Percentiles rank a stretch among this genome's conserved stretches.
These are phyloP conservation scores for Entomortierella lignicola DNA, from an alignment of 192 early-diverging fungal species.

Conservation along the genomic window DNA sequence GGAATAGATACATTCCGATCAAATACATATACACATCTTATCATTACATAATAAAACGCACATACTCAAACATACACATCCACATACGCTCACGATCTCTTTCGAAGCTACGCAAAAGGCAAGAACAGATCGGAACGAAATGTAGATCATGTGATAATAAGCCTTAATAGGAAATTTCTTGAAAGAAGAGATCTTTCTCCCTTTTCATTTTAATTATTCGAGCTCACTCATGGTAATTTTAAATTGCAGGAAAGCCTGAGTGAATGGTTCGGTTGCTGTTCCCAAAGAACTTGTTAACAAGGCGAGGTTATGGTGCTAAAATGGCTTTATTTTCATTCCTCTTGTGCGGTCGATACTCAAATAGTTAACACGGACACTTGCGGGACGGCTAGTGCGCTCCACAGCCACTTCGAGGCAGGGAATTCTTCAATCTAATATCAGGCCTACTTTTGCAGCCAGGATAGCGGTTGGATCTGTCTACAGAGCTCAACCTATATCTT, in stretches of 20 bases:
- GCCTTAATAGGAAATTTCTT: background rate
- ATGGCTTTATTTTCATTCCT: too few species aligned
- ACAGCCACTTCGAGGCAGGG: background rate
- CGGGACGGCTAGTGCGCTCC: slow-evolving; percentile 19
- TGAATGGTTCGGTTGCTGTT: background rate
- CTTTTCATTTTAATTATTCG: background rate
- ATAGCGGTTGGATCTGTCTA: background rate
- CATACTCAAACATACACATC: too few species aligned
- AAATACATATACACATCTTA: background rate
- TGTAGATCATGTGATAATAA: background rate
- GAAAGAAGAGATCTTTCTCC: background rate
- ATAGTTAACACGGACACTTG: slow-evolving; percentile 38
- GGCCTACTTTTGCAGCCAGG: slow-evolving; percentile 12
- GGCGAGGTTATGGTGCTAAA: background rate
- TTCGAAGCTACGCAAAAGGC: too few species aligned
- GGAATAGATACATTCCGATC: slow-evolving; percentile 1
- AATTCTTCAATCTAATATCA: background rate
- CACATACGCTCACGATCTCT: too few species aligned
- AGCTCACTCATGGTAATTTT: background rate
- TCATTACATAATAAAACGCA: background rate
- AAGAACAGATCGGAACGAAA: background rate
- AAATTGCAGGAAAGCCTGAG: background rate
- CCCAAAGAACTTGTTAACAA: background rate
- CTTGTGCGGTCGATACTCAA: background rate
- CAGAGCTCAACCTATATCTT: background rate